A percentile compares a stretch with the other conserved stretches of the same genome.
Conservation (phyloP, 176 grass and related monocot genomes). For the Juncus inflexus region DNA sequence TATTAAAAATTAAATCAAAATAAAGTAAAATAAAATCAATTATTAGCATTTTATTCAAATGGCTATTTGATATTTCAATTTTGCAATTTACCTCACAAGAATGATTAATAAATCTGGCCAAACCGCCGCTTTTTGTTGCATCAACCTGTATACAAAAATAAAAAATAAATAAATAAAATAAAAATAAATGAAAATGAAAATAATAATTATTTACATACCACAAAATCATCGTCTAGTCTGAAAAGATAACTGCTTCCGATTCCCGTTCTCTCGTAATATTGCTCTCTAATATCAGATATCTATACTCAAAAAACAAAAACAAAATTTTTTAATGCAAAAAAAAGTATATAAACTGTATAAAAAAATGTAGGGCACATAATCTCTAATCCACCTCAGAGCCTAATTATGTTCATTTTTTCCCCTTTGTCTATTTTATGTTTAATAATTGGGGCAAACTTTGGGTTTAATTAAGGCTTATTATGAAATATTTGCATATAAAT, state of each 20-base stretch:
- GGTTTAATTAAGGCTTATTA: no score
- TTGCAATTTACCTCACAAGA: slow-evolving; percentile 96
- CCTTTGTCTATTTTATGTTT: no score
- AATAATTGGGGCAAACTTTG: no score
- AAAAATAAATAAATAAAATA: not conserved
- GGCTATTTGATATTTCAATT: no score
- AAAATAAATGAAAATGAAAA: slow-evolving; percentile 18
- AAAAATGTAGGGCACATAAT: no score
- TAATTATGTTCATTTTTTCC: no score
- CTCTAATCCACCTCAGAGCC: no score
- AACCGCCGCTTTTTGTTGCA: slow-evolving; percentile 88
- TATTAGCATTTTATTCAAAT: no score
- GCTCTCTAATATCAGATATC: slow-evolving; percentile 86
- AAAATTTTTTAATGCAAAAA: no score
- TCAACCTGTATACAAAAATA: slow-evolving; percentile 62
- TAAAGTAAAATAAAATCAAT: slow-evolving; percentile 1
- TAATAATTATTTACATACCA: slow-evolving; percentile 48
- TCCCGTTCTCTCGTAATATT: slow-evolving; percentile 80
- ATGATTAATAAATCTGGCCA: slow-evolving; percentile 99
- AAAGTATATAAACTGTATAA: not conserved
- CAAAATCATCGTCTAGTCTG: slow-evolving; percentile 91
- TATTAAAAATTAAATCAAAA: slow-evolving; percentile 7
- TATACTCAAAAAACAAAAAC: slow-evolving; percentile 37
- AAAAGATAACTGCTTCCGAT: slow-evolving; percentile 98
- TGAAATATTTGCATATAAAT: no score